Base-by-base conservation (phyloP, 1,284 basidiomycete species). In the Ustilago cynodontis region DNA sequence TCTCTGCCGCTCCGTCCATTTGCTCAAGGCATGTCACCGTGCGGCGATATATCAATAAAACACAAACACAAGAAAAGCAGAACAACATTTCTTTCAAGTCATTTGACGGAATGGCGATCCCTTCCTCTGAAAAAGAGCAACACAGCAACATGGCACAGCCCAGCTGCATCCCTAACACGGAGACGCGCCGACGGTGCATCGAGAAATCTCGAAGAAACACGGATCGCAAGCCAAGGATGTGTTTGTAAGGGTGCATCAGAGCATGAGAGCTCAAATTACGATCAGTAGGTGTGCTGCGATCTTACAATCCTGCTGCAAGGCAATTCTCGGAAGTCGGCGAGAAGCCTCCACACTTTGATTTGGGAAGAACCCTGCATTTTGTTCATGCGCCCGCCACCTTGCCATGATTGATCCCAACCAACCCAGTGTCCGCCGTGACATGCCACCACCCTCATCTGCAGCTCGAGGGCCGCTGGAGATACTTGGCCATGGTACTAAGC, bases 261-360 rank as follows among this genome's bases (percentile, higher is more conserved):
- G 39, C 39, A 16, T 41, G 39, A 41, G 39, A n/a, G n/a, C n/a
- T n/a, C 11, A 24, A 28, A 24, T 14, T 26, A 10, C 6, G 9
- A 20, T 11, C 37, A 35, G 52, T 54, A 11, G 22, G 11, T 14
- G 1, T 33, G 18, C 5, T 5, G 7, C 52, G 52, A 45, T 57
- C 61, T 63, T 31, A 63, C 61, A 65, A 14, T 20, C 8, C 29
- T 26, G 11, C 51, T 43, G 7, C 16, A n/a, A 22, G 18, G 20
- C 51, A 9, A 10, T 35, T 26, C 56, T 65, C 63, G 63, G 63
- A 54, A 65, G 24, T 59, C 63, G 63, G 59, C 33, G 9, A 22
- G 1, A 13, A 47, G 56, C 63, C 63, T 65, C 63, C 63, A 65
- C 63, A 59, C 28, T 39, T 11, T 45, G 31, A 33, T 33, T 13